These are phyloP conservation scores for Vachellia pachyceras DNA, from an alignment of 306 rosid genomes.

Conservation along the genomic window DNA sequence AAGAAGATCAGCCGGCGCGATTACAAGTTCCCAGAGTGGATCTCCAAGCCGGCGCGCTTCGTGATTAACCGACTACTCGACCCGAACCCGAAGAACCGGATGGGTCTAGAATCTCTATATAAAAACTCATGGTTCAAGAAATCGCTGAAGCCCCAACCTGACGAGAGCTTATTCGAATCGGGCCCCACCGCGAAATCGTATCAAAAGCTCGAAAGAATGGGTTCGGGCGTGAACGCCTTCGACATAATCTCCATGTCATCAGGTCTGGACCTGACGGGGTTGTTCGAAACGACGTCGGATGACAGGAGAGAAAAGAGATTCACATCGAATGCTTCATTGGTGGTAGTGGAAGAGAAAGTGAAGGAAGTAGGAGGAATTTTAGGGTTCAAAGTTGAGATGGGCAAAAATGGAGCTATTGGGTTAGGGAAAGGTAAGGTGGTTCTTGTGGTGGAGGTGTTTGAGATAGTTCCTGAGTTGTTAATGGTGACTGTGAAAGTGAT, in stretches of 20 bases:
- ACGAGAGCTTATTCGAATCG: conserved; percentile 41
- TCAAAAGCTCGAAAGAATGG: not conserved
- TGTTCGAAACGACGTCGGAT: conserved; percentile 56
- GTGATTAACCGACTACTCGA: conserved; percentile 68
- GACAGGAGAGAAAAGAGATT: conserved; percentile 57
- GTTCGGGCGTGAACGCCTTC: conserved; percentile 69
- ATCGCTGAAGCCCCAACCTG: conserved; percentile 31
- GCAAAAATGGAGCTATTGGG: too few species aligned
- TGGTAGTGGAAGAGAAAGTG: conserved; percentile 60
- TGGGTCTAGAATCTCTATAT: conserved; percentile 52
- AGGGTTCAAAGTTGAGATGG: too few species aligned
- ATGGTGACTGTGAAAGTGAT: conserved; percentile 61
- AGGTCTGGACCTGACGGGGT: conserved; percentile 77
- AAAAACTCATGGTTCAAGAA: conserved; percentile 64
- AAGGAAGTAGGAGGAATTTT: conserved; percentile 57
- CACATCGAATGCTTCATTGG: conserved; percentile 51
- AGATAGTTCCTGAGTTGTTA: conserved; percentile 51
- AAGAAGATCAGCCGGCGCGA: conserved; percentile 63
- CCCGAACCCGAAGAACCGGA: conserved; percentile 71
- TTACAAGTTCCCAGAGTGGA: conserved; percentile 59
- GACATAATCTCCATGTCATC: conserved; percentile 87
- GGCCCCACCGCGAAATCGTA: conserved; percentile 18
- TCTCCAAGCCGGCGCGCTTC: conserved; percentile 60
- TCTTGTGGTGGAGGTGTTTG: conserved; percentile 56
- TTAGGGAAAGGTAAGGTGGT: conserved; percentile 51